Conservation (phyloP, 2,329 filamentous ascomycete species). For the Kalmusia sp. region DNA sequence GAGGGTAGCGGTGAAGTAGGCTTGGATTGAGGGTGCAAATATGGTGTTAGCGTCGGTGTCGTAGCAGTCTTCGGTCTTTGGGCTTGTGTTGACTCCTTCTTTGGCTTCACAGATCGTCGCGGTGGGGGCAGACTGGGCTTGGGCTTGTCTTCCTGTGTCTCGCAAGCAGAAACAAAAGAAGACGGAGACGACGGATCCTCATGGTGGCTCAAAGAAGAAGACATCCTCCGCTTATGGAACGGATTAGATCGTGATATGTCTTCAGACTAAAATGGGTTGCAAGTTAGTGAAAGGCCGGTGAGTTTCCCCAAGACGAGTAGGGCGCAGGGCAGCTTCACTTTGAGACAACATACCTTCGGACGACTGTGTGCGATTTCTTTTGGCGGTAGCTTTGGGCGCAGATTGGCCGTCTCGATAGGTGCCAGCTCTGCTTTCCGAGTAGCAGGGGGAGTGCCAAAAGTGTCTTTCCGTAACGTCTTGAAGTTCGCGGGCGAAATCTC, state of each 20-base stretch:
- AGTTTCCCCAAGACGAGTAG: too few relatives aligned
- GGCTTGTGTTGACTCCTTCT: slow-evolving; percentile 2
- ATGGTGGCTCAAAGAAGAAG: slow-evolving; percentile 34
- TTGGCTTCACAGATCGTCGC: slow-evolving; percentile 32
- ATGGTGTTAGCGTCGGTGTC: slow-evolving; percentile 23
- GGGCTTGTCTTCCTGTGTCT: slow-evolving; percentile 38
- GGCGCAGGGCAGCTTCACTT: too few relatives aligned
- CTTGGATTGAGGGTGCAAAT: slow-evolving; percentile 43
- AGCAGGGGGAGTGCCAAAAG: slow-evolving; percentile 31
- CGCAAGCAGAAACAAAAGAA: slow-evolving; percentile 45
- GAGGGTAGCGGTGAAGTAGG: slow-evolving; percentile 31
- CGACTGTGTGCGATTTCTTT: slow-evolving; percentile 20
- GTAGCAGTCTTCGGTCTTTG: slow-evolving; percentile 21
- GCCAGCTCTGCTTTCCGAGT: slow-evolving; percentile 35
- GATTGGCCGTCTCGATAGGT: slow-evolving; percentile 24
- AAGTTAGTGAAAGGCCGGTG: too few relatives aligned
- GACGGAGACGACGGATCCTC: slow-evolving; percentile 37
- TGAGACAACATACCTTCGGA: slow-evolving; percentile 4
- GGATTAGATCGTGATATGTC: slow-evolving; percentile 28
- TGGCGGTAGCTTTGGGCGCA: slow-evolving; percentile 27
- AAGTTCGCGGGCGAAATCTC: slow-evolving; percentile 25
- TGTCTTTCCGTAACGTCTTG: slow-evolving; percentile 26
- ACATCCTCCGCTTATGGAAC: slow-evolving; percentile 23
- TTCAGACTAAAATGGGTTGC: slow-evolving; percentile 19
- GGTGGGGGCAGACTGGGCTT: slow-evolving; percentile 43